A percentile compares a stretch with the other conserved stretches of the same genome.
These are phyloP conservation scores for Fagus crenata DNA, from an alignment of 306 rosid genomes.

Conservation along the genomic window DNA sequence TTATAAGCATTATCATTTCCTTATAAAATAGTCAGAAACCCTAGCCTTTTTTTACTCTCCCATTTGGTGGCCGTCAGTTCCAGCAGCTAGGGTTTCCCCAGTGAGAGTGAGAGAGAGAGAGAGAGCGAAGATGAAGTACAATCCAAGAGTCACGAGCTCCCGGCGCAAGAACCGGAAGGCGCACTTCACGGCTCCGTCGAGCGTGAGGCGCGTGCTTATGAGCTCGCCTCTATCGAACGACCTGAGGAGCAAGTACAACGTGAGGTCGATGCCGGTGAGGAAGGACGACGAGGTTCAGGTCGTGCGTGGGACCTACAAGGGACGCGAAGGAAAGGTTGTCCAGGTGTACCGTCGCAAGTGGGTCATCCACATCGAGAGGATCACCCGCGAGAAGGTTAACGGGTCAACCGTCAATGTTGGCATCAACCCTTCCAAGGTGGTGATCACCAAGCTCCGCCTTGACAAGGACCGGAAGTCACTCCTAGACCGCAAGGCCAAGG, in stretches of 20 bases:
- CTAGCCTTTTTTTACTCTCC: neutral
- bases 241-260: slow-evolving; percentile 87
- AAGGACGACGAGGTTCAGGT: slow-evolving; percentile 96
- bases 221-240: slow-evolving; percentile 85
- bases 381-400: slow-evolving; percentile 92
- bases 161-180: slow-evolving; percentile 97
- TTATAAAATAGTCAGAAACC: neutral
- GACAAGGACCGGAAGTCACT: slow-evolving; percentile 89
- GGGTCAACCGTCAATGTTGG: slow-evolving; percentile 97
- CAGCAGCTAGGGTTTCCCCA: neutral
- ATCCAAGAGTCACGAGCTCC: slow-evolving; percentile 83
- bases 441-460: slow-evolving; percentile 74
- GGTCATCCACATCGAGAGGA: slow-evolving; percentile 92
- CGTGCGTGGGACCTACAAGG: slow-evolving; percentile 85
- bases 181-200: slow-evolving; percentile 92
- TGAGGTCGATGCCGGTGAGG: slow-evolving; percentile 82
- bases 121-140: slow-evolving; percentile 66
- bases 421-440: slow-evolving; percentile 72
- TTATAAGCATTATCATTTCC: neutral
- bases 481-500: slow-evolving; percentile 94
- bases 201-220: slow-evolving; percentile 85
- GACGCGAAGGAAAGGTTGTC: slow-evolving; percentile 89
- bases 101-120: slow-evolving; percentile 5
- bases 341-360: slow-evolving; percentile 95
- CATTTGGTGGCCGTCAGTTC: neutral